These are phyloP conservation scores for Begonia masoniana DNA, from an alignment of 306 rosid species.

Conservation along the genomic window DNA sequence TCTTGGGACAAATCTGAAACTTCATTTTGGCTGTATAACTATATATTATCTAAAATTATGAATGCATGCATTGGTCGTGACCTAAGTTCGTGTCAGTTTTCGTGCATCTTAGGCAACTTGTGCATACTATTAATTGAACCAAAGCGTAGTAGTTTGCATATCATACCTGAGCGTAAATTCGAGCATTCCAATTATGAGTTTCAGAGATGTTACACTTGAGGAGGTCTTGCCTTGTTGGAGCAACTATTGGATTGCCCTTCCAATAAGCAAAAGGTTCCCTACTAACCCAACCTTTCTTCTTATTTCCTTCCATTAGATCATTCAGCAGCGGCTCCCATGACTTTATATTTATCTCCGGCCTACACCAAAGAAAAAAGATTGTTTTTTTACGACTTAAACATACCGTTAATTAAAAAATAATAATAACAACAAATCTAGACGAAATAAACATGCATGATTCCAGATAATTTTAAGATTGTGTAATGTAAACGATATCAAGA, in stretches of 20 bases:
- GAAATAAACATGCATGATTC: too few relatives aligned
- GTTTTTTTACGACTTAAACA: too few relatives aligned
- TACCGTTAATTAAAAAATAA: too few relatives aligned
- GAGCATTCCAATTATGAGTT: conserved; percentile 33
- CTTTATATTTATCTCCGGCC: conserved; percentile 40
- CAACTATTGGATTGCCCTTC: conserved; percentile 32
- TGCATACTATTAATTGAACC: neutral
- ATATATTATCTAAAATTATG: too few relatives aligned
- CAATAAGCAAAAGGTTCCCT: conserved; percentile 39
- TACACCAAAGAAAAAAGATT: neutral
- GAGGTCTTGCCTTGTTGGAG: conserved; percentile 24
- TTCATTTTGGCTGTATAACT: too few relatives aligned
- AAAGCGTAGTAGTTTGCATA: neutral
- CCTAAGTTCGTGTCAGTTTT: too few relatives aligned
- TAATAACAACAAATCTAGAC: too few relatives aligned
- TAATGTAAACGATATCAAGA: too few relatives aligned
- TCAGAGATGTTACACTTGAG: conserved; percentile 29
- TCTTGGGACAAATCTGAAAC: too few relatives aligned
- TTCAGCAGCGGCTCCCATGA: conserved; percentile 25
- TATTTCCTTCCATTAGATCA: conserved; percentile 24
- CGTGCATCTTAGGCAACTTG: neutral
- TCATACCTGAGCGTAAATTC: conserved; percentile 25
- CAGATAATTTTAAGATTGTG: too few relatives aligned
- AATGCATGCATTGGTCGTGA: too few relatives aligned
- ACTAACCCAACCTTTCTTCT: conserved; percentile 20